Evolutionary conservation across 2,329 filamentous ascomycete genomes (phyloP).

Genomic region (Penicillium sp.): DNA sequence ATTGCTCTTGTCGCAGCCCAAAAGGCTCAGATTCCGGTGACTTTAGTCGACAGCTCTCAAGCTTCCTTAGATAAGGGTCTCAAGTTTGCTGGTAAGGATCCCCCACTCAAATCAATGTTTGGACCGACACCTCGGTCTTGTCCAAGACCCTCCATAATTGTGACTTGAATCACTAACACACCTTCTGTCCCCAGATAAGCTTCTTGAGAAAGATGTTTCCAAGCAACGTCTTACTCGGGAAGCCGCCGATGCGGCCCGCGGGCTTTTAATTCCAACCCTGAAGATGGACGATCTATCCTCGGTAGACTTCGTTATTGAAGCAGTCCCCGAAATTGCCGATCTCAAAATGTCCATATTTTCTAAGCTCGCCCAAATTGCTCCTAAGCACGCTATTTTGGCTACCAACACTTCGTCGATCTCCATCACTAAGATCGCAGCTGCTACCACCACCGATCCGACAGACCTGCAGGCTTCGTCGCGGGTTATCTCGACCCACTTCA

Average conservation of each 20-base stretch:
- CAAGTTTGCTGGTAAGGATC: conserved; percentile 72
- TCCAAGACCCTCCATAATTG: background rate
- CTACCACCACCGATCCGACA: conserved; percentile 74
- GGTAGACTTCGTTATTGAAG: conserved; percentile 98
- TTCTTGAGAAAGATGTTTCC: conserved; percentile 86
- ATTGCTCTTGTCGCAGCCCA: conserved; percentile 93
- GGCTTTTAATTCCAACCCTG: conserved; percentile 68
- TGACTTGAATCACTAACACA: background rate
- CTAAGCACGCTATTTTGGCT: conserved; percentile 83
- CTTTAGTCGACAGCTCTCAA: conserved; percentile 80
- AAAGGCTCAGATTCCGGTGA: conserved; percentile 80
- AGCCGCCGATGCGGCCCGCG: conserved; percentile 72
- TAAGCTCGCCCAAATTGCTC: conserved; percentile 76
- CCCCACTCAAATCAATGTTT: background rate
- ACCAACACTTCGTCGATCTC: conserved; percentile 99
- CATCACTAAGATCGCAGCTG: conserved; percentile 91
- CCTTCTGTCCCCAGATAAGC: conserved; percentile 67
- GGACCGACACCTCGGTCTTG: background rate
- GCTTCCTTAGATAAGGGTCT: conserved; percentile 84
- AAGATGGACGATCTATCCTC: conserved; percentile 73
- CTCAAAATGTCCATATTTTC: conserved; percentile 89
- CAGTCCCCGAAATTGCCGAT: conserved; percentile 85
- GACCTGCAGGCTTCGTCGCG: conserved; percentile 80
- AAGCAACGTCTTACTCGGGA: conserved; percentile 84
- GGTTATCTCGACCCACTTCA: conserved; percentile 95